Conservation (phyloP, 23 red algal species). For the Chondrus crispus region DNA sequence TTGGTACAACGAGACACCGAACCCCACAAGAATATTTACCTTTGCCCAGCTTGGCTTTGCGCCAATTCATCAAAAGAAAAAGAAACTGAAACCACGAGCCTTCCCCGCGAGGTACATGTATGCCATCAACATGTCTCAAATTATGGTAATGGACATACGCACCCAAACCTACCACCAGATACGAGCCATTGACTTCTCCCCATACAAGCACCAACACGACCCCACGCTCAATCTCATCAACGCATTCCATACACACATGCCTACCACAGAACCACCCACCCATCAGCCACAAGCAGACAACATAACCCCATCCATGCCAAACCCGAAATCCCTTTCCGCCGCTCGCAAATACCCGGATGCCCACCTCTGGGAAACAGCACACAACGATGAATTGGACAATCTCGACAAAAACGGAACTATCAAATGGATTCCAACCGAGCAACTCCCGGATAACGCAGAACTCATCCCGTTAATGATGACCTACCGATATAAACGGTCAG, state of each 20-base stretch:
- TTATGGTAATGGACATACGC: background rate
- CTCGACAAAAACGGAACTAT: background rate
- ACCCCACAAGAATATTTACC: background rate
- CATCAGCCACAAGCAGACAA: background rate
- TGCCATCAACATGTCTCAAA: background rate
- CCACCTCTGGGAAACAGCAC: background rate
- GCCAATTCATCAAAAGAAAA: background rate
- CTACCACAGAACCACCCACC: background rate
- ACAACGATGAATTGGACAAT: background rate
- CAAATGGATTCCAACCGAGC: background rate
- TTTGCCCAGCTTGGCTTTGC: background rate
- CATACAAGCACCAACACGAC: background rate
- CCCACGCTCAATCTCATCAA: background rate
- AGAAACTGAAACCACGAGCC: background rate
- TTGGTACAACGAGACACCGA: background rate
- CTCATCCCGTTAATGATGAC: background rate
- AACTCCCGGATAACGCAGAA: background rate
- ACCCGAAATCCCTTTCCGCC: background rate
- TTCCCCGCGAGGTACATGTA: background rate
- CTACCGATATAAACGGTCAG: background rate
- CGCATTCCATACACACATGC: too few species aligned
- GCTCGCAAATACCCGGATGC: background rate
- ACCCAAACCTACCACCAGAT: background rate
- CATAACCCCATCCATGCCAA: background rate
- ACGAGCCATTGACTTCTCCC: slow-evolving; percentile 11